Evolutionary conservation across 2,329 filamentous ascomycete species (phyloP).

Genomic region (Talaromyces marneffei): DNA sequence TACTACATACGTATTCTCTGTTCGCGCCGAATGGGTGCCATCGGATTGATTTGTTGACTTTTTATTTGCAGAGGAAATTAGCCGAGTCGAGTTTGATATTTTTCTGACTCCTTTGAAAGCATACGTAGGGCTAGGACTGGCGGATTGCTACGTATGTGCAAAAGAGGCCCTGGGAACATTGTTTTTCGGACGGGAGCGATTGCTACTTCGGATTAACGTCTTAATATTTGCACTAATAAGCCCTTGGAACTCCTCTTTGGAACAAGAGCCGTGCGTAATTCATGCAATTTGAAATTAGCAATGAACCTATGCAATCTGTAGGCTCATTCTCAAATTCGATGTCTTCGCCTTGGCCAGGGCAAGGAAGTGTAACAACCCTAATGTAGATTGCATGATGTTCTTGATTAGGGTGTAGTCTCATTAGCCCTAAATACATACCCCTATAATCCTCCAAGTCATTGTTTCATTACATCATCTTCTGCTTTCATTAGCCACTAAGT

Average conservation of each 20-base stretch:
- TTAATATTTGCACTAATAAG: not conserved
- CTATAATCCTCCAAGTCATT: not conserved
- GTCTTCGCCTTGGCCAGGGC: no score
- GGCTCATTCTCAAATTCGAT: not conserved
- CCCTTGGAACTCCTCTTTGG: not conserved
- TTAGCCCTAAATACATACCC: not conserved
- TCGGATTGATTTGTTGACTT: conserved; percentile 14
- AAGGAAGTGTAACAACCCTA: no score
- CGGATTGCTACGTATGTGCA: not conserved
- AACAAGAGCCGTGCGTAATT: no score
- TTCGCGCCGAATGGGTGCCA: conserved; percentile 16
- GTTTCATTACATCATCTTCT: no score
- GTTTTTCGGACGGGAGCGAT: no score
- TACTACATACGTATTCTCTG: conserved; percentile 20
- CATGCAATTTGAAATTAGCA: not conserved
- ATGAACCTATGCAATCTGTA: no score
- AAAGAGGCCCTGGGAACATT: no score
- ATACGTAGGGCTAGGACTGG: not conserved
- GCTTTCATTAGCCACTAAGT: no score
- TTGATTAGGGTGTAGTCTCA: not conserved
- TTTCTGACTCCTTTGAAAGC: not conserved
- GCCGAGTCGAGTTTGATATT: not conserved
- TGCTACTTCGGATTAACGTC: not conserved
- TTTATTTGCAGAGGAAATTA: not conserved
- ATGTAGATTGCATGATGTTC: no score